Conservation (phyloP, 2,329 filamentous ascomycete genomes). For the Aspergillus ochraceus region DNA sequence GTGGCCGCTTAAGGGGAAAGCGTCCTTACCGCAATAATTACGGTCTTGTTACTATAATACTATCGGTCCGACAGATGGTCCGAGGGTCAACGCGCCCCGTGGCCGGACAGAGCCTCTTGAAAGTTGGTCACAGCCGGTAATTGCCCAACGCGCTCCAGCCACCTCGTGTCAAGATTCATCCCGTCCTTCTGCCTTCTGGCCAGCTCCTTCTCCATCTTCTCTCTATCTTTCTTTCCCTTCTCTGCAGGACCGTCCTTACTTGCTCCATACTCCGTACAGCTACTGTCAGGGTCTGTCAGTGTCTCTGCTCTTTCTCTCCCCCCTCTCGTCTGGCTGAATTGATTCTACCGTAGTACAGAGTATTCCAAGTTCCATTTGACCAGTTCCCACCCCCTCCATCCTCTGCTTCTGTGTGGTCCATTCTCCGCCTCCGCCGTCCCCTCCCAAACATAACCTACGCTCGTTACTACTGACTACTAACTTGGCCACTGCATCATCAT, state of each 20-base stretch:
- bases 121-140: constrained; percentile 9
- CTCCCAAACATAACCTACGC: not conserved
- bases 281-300: no score
- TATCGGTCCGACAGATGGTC: not conserved
- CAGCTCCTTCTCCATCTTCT: not conserved
- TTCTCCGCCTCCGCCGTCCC: not conserved
- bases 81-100: not conserved
- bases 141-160: constrained; percentile 12
- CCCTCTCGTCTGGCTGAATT: not conserved
- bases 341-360: not conserved
- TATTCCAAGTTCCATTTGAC: no score
- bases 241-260: not conserved
- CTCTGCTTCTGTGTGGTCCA: not conserved
- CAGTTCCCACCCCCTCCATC: not conserved
- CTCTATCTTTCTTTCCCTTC: not conserved
- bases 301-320: not conserved
- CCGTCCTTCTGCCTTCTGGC: constrained; percentile 10
- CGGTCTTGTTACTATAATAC: not conserved
- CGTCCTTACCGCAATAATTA: no score
- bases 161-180: not conserved
- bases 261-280: no score
- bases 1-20: not conserved
- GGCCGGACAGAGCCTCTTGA: constrained; percentile 17
- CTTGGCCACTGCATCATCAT: not conserved
- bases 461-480: not conserved